These are phyloP conservation scores for Escallonia herrerae DNA, from an alignment of 129 eudicot genomes.

Conservation along the genomic window DNA sequence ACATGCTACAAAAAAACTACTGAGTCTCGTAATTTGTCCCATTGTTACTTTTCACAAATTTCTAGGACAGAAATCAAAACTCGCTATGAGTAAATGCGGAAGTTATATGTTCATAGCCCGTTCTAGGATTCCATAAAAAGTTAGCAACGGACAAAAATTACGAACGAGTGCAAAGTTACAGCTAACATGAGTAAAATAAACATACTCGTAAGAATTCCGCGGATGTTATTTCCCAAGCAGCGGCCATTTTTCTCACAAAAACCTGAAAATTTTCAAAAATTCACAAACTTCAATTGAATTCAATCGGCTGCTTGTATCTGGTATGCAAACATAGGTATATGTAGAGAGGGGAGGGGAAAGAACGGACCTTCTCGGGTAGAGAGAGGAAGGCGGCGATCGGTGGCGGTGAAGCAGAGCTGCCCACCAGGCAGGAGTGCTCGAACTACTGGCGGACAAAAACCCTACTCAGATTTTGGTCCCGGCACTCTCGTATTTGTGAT, in stretches of 20 bases:
- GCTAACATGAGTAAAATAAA: not conserved
- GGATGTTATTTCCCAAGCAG: conserved; percentile 37
- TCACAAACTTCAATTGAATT: no score
- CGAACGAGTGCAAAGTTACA: not conserved
- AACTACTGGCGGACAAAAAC: not conserved
- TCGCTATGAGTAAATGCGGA: no score
- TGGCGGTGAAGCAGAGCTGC: not conserved
- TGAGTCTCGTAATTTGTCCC: no score
- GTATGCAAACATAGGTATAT: no score
- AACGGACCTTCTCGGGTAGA: no score
- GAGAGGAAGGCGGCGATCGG: not conserved
- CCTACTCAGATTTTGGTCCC: not conserved
- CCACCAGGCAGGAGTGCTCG: not conserved
- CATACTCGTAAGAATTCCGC: conserved; percentile 49
- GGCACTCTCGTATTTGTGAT: no score
- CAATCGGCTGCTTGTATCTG: no score
- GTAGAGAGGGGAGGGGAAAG: no score
- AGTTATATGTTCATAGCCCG: no score
- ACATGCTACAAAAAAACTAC: no score
- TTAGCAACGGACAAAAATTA: not conserved
- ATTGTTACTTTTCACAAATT: no score
- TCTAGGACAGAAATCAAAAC: no score
- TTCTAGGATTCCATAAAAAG: not conserved
- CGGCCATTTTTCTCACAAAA: conserved; percentile 21
- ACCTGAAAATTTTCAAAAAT: not conserved